A percentile compares a stretch with the other conserved stretches of the same genome.
phyloP scores from a whole-genome alignment of 495 filamentous ascomycete genomes.

The Penicillium bialowiezense region DNA sequence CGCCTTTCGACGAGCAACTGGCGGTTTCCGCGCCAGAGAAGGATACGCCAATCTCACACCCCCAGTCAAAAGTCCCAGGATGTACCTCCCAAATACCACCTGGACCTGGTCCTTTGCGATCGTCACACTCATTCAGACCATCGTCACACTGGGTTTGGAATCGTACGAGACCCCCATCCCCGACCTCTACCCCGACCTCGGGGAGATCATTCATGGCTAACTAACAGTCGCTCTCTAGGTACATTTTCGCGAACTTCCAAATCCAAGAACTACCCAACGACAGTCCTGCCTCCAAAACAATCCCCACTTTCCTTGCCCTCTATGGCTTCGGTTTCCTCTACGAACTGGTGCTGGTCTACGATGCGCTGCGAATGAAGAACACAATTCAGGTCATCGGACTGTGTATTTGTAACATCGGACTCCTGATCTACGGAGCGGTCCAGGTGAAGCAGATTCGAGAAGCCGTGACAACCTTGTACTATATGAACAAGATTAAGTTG shows the following conservation, averaged over 20 bases:
- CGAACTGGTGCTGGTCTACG: slow-evolving; percentile 82
- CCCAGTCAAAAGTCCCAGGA: slow-evolving; percentile 32
- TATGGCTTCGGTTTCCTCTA: slow-evolving; percentile 97
- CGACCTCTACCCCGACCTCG: neutral
- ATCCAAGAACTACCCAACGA: slow-evolving; percentile 59
- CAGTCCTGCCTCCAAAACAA: slow-evolving; percentile 56
- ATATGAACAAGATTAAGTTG: slow-evolving; percentile 29
- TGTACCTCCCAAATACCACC: slow-evolving; percentile 71
- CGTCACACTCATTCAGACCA: slow-evolving; percentile 70
- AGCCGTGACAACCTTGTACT: slow-evolving; percentile 55
- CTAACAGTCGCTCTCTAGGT: slow-evolving; percentile 22
- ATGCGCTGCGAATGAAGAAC: slow-evolving; percentile 91
- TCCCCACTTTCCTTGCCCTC: slow-evolving; percentile 88
- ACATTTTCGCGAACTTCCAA: slow-evolving; percentile 55
- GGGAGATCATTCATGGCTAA: neutral
- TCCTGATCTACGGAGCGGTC: slow-evolving; percentile 88
- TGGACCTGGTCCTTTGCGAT: slow-evolving; percentile 89
- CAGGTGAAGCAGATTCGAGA: slow-evolving; percentile 84
- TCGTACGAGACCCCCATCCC: slow-evolving; percentile 58
- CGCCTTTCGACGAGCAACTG: slow-evolving; percentile 42
- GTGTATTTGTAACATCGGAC: slow-evolving; percentile 84
- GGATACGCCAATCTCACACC: slow-evolving; percentile 43
- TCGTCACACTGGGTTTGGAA: slow-evolving; percentile 78
- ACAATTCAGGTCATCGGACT: slow-evolving; percentile 98
- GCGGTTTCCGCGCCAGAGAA: slow-evolving; percentile 56